Evolutionary conservation across 108 stramenopile species (phyloP).

Genomic region (Pseudonitzschia delicatissima): DNA sequence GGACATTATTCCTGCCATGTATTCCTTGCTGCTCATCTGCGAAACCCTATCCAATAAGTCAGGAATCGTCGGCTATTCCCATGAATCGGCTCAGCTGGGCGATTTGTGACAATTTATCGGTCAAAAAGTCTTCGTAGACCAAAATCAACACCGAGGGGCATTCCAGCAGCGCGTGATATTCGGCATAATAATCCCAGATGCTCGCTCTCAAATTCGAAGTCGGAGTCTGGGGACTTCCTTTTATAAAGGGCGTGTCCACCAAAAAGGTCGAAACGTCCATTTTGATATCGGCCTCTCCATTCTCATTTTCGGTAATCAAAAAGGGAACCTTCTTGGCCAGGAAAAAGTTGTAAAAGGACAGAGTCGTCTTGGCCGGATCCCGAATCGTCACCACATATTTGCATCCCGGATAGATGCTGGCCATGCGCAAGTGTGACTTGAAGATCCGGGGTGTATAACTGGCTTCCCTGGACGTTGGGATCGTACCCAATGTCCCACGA

Average conservation of each 20-base stretch:
- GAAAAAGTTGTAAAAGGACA: conserved; percentile 33
- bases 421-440: conserved; percentile 20
- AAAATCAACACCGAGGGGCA: conserved; percentile 19
- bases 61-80: not conserved
- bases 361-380: conserved; percentile 20
- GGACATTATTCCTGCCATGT: conserved; percentile 9
- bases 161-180: conserved; percentile 14
- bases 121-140: conserved; percentile 18
- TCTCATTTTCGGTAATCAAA: not conserved
- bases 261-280: conserved; percentile 17
- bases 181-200: conserved; percentile 20
- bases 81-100: conserved; percentile 8
- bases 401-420: conserved; percentile 17
- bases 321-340: conserved; percentile 14
- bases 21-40: conserved; percentile 13
- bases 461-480: conserved; percentile 9
- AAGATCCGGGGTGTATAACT: conserved; percentile 12
- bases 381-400: conserved; percentile 24
- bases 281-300: not conserved
- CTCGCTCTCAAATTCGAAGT: not conserved
- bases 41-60: not conserved
- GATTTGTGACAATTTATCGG: not conserved
- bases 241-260: conserved; percentile 6
- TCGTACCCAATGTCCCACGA: conserved; percentile 22
- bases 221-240: not conserved